A percentile compares a stretch with the other conserved stretches of the same genome.
Conservation (phyloP, 1,284 basidiomycete genomes). For the Sutorius eximius region DNA sequence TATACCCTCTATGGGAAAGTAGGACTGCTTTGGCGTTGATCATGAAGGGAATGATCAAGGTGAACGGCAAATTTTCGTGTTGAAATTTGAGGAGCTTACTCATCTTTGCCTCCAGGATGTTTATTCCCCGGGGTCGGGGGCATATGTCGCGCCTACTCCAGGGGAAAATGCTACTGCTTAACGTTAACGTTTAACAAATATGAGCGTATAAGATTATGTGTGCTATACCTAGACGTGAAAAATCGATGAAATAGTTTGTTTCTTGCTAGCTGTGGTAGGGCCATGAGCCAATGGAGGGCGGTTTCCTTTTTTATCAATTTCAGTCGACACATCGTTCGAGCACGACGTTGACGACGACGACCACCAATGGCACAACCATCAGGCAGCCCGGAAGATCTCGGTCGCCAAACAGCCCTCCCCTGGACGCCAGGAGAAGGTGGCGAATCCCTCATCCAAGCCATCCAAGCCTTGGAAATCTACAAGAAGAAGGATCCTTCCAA, state of each 20-base stretch:
- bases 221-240: neutral
- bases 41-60: constrained; percentile 62
- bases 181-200: neutral
- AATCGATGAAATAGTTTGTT: neutral
- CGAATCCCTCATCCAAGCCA: constrained; percentile 51
- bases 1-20: constrained; percentile 88
- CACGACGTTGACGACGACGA: constrained; percentile 6
- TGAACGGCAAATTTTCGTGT: constrained; percentile 17
- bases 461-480: constrained; percentile 78
- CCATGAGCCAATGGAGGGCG: neutral
- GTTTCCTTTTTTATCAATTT: constrained; percentile 17
- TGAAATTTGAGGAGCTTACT: neutral
- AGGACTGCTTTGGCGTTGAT: constrained; percentile 64
- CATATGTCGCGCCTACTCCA: constrained; percentile 31
- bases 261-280: no score
- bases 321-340: neutral
- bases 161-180: constrained; percentile 3
- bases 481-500: constrained; percentile 83
- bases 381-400: constrained; percentile 45
- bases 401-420: constrained; percentile 41
- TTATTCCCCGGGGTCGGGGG: constrained; percentile 52
- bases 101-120: constrained; percentile 40
- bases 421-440: constrained; percentile 46
- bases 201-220: neutral
- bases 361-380: constrained; percentile 32